Evolutionary conservation across 2,329 filamentous ascomycete genomes (phyloP), one percentile per base, ranked within the genome.

Genomic region (Talaromyces pinophilus): DNA sequence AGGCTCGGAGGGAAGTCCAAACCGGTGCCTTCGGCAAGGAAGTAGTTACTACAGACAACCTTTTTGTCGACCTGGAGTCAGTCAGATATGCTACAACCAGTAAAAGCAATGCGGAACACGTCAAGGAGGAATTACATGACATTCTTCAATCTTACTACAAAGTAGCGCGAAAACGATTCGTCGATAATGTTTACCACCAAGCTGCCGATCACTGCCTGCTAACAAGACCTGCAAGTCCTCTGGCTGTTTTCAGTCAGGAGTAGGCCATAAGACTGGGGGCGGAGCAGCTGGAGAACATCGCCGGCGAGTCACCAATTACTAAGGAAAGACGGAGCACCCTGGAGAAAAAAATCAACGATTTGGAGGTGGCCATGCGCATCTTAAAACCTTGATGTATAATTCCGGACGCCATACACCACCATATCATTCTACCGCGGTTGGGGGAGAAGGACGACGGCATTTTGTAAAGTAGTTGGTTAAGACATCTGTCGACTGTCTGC

Each of bases 111-210:
- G 33, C 57, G 3, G 54, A 67, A 35, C 33, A 44, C 33, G n/a
- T 55, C 38, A 67, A 50, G 55, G 55, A 63, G 54, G 48, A 66
- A 46, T 83, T 91, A 5, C 85, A 89, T 65, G 84, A 90, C 67
- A 84, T 86, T 1, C 79, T 91, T 0, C 71, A 80, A 28, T 81
- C 83, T 3, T 91, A 88, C 74, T 90, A 91, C 76, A 81, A 85
- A 38, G 84, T 90, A 1, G 81, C 87, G 0, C 80, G 80, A 17
- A 85, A 85, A 71, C 83, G 87, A 0, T 90, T 92, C 65, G 82
- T 90, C 2, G 89, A 92, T 69, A 84, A 81, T 4, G 74, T 92
- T 2, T 87, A 82, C 71, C 82, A 84, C 67, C 88, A 90, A 69
- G 86, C 82, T 0, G 77, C 86, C 1, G 82, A 85, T 55, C 76